Percentiles rank a stretch among this genome's conserved stretches.
Evolutionary conservation across 768 basidiomycete species (phyloP).

Genomic region (Trichaptum fuscoviolaceum): DNA sequence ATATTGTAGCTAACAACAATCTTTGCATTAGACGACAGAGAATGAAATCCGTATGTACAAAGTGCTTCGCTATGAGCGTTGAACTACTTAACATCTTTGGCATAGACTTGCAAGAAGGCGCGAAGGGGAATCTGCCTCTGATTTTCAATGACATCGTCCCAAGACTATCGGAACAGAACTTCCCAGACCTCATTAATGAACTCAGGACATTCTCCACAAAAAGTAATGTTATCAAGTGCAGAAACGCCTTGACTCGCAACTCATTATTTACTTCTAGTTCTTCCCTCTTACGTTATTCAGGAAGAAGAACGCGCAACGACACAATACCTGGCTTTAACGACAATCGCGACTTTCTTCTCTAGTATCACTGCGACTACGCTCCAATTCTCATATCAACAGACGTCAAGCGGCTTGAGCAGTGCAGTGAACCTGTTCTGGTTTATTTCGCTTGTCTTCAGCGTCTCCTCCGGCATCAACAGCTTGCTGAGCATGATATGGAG

Average conservation of each 20-base stretch:
- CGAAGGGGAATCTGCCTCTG: not conserved
- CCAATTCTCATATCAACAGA: not conserved
- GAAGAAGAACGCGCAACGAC: not conserved
- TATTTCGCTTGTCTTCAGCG: not conserved
- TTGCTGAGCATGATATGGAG: not conserved
- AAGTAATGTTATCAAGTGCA: not conserved
- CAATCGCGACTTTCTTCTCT: not conserved
- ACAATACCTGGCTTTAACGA: not conserved
- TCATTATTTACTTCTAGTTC: not conserved
- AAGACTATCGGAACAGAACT: not conserved
- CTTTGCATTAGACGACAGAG: too few relatives aligned
- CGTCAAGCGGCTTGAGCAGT: not conserved
- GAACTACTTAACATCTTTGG: not conserved
- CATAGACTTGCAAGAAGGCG: not conserved
- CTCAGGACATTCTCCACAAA: not conserved
- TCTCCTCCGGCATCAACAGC: not conserved
- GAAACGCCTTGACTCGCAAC: not conserved
- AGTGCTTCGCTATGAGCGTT: too few relatives aligned
- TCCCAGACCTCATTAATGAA: not conserved
- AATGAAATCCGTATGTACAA: too few relatives aligned
- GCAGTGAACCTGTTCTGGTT: not conserved
- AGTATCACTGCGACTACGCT: not conserved
- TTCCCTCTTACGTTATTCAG: not conserved
- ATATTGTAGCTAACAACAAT: too few relatives aligned
- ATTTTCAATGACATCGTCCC: not conserved